Base-by-base conservation (phyloP, 202 grass and related monocot species). In the Brachypodium distachyon region DNA sequence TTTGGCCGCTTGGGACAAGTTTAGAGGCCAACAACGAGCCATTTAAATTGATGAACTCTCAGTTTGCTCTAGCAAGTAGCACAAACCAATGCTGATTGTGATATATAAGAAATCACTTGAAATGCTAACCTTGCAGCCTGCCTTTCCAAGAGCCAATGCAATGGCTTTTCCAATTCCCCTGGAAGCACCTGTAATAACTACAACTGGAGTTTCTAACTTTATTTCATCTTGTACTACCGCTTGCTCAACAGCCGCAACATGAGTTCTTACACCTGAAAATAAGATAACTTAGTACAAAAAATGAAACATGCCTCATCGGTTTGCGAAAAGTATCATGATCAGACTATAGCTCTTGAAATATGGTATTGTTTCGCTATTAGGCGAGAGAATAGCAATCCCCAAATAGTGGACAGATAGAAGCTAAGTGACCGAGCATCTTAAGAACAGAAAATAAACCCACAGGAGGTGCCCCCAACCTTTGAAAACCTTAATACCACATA, bases 61-160 rank as follows among this genome's bases (percentile, higher is more conserved):
- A 73, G 32, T n/a, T 26, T 21, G 1, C 7, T 64, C 18, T 34
- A 65, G 11, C 4, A 40, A 54, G 23, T 34, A 65, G 7, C 12
- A n/a, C 7, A 72, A 43, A 73, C 5, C 4, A 1, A 52, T 51
- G 31, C 8, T n/a, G n/a, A 47, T 40, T 53, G 33, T 61, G 54
- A 31, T 3, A 36, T 7, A 50, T 1, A 74, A 57, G 31, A 4
- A 44, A 47, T 44, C 12, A 62, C 60, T 11, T 48, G 23, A 73
- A 19, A 41, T 7, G 52, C 67, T 62, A 42, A 97, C 90, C 93
- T 90, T 97, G 80, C 93, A 97, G 9, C 93, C 87, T 41, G 90
- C 93, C 87, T 93, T 93, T 32, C 93, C 90, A 79, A 97, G 88
- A 67, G 90, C 76, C 71, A 97, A 86, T 16, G 93, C 93, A 38